Base-by-base conservation (phyloP, 176 grass and related monocot genomes). In the Thinopyrum elongatum region DNA sequence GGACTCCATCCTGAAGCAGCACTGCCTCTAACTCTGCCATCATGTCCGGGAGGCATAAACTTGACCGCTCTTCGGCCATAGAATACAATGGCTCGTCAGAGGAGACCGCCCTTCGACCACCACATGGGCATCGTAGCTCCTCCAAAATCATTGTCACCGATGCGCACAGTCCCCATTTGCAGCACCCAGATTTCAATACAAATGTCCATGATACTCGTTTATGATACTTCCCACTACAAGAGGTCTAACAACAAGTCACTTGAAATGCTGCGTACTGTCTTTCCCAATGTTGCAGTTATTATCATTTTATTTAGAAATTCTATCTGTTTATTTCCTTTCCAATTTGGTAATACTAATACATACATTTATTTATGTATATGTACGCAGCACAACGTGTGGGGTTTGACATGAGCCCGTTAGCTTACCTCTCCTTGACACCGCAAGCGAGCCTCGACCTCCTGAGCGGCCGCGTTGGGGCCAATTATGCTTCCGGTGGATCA, bases 401-500 rank as follows among this genome's bases (percentile, higher is more conserved):
- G 33, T 90, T 90, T 73, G 63, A 86, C 63, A 63, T 13, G 64
- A 86, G 88, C 83, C 88, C 88, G 4, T 83, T 72, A 0, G 83
- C 88, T 4, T 90, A 90, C 64, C 78, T 90, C 53, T 78, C 88
- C 1, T 42, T 86, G 36, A 77, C 46, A 7, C 35, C 71, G 14
- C 29, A 51, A 58, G 29, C 29, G n/a, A 25, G 19, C 41, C 29
- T 38, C 23, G 17, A 82, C 12, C 79, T 90, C 38, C 64, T 82
- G 17, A 44, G 64, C 61, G 71, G 83, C 11, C 63, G 8, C 8
- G 53, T 70, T 13, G 83, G 88, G 1, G 70, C 83, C 47, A 90
- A 90, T 80, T 90, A 86, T 30, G 88, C 88, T 36, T 86, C 88
- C 19, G 84, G 88, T n/a, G 83, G 88, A 77, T 90, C 83, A 2